Conservation (phyloP, 2,329 filamentous ascomycete species). For the Arachnomyces sp. region DNA sequence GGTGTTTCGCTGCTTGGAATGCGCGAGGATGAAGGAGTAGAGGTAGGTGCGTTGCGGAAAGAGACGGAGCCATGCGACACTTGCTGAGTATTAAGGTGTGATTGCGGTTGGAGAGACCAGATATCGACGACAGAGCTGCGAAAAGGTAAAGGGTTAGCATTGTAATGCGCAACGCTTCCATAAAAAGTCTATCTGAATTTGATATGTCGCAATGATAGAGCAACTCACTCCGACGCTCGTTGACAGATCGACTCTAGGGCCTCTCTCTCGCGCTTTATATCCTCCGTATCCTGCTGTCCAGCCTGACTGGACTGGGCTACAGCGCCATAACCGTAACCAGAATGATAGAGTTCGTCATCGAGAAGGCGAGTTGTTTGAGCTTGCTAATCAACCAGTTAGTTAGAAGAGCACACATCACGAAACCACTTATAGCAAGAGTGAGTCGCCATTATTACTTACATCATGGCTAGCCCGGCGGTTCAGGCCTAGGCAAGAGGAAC, state of each 20-base stretch:
- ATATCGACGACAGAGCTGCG: conserved; percentile 37
- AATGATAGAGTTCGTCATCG: conserved; percentile 38
- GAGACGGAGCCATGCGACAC: conserved; percentile 26
- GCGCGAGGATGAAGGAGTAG: conserved; percentile 18
- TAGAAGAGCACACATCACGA: conserved; percentile 7
- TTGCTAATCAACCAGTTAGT: conserved; percentile 14
- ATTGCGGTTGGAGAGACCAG: conserved; percentile 37
- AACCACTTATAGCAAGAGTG: neutral
- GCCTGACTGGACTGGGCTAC: conserved; percentile 29
- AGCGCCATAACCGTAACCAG: conserved; percentile 36
- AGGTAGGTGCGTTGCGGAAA: neutral
- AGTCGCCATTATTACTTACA: conserved; percentile 20
- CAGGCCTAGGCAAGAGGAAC: conserved; percentile 35
- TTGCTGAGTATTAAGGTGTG: conserved; percentile 30
- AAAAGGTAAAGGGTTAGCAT: neutral
- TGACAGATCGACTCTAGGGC: conserved; percentile 40
- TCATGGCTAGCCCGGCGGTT: conserved; percentile 31
- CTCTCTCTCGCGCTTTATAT: conserved; percentile 36
- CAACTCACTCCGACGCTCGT: conserved; percentile 37
- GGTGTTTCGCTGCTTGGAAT: conserved; percentile 9
- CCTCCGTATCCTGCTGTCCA: conserved; percentile 34
- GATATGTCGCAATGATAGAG: neutral
- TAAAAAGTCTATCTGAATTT: too few relatives aligned
- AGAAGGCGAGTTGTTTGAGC: conserved; percentile 38
- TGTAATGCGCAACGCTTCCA: too few relatives aligned